Evolutionary conservation across 2,329 filamentous ascomycete genomes (phyloP).

Genomic region (Zalaria obscura): DNA sequence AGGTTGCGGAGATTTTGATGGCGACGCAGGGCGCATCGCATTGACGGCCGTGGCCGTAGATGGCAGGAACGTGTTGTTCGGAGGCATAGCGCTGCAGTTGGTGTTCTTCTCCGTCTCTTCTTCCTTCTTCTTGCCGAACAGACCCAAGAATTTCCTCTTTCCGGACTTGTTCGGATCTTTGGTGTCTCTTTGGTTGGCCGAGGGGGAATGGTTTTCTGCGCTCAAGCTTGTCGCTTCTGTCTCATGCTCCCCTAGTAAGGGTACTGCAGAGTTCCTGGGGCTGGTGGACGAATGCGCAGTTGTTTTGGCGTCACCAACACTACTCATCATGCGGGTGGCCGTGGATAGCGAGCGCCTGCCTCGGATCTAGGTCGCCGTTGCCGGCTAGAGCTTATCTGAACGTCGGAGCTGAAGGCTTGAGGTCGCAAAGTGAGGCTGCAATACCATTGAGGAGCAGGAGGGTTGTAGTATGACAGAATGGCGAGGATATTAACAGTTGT

Average conservation of each 20-base stretch:
- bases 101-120: slow-evolving; percentile 5
- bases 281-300: not conserved
- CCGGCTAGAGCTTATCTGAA: too few relatives aligned
- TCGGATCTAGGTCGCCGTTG: too few relatives aligned
- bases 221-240: not conserved
- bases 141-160: slow-evolving; percentile 9
- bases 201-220: too few relatives aligned
- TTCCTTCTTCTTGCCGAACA: slow-evolving; percentile 8
- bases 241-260: not conserved
- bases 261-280: not conserved
- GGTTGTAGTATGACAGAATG: too few relatives aligned
- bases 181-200: not conserved
- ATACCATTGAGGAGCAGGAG: too few relatives aligned
- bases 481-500: too few relatives aligned
- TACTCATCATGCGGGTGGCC: too few relatives aligned
- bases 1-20: not conserved
- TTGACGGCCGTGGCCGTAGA: slow-evolving; percentile 5
- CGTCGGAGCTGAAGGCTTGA: too few relatives aligned
- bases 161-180: slow-evolving; percentile 6
- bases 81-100: slow-evolving; percentile 2
- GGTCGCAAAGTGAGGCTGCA: too few relatives aligned
- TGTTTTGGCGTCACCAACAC: not conserved
- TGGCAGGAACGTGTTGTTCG: slow-evolving; percentile 3
- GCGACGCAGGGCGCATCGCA: slow-evolving; percentile 5
- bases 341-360: too few relatives aligned